Evolutionary conservation across 148 eudicot genomes (phyloP).

Genomic region (Chenopodium quinoa): DNA sequence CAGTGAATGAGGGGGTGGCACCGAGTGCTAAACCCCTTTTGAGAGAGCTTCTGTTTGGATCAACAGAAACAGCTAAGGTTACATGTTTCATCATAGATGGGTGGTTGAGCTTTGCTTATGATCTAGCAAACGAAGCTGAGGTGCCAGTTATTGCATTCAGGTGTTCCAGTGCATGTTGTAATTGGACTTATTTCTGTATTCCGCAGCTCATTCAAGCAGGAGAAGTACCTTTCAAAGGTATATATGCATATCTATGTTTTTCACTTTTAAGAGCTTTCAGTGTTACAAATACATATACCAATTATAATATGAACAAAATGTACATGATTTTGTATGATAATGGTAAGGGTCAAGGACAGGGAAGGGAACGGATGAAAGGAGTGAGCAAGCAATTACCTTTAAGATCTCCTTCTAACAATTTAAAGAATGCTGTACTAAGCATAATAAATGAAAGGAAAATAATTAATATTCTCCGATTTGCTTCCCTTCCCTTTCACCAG

Average conservation of each 20-base stretch:
- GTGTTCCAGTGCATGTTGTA: slow-evolving; percentile 23
- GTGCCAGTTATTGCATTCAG: slow-evolving; percentile 28
- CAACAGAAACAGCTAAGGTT: not conserved
- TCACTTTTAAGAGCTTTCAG: too few relatives aligned
- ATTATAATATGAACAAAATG: too few relatives aligned
- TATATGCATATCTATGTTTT: not conserved
- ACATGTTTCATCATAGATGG: slow-evolving; percentile 33
- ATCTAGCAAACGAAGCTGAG: slow-evolving; percentile 21
- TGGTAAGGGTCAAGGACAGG: too few relatives aligned
- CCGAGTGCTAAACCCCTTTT: slow-evolving; percentile 18
- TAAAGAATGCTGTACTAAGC: too few relatives aligned
- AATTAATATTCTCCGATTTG: too few relatives aligned
- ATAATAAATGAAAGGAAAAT: too few relatives aligned
- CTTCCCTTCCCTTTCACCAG: too few relatives aligned
- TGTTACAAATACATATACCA: too few relatives aligned
- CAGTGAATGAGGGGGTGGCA: not conserved
- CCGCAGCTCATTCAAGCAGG: slow-evolving; percentile 30
- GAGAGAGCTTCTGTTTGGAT: slow-evolving; percentile 13
- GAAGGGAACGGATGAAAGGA: too few relatives aligned
- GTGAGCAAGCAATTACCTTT: too few relatives aligned
- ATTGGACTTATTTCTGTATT: slow-evolving; percentile 28
- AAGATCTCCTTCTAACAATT: too few relatives aligned
- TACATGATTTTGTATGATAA: too few relatives aligned
- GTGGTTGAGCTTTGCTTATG: slow-evolving; percentile 21
- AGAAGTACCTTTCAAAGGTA: slow-evolving; percentile 37